A percentile compares a stretch with the other conserved stretches of the same genome.
Evolutionary conservation across 192 early-diverging fungal species (phyloP).

Genomic region (Coemansia reversa): DNA sequence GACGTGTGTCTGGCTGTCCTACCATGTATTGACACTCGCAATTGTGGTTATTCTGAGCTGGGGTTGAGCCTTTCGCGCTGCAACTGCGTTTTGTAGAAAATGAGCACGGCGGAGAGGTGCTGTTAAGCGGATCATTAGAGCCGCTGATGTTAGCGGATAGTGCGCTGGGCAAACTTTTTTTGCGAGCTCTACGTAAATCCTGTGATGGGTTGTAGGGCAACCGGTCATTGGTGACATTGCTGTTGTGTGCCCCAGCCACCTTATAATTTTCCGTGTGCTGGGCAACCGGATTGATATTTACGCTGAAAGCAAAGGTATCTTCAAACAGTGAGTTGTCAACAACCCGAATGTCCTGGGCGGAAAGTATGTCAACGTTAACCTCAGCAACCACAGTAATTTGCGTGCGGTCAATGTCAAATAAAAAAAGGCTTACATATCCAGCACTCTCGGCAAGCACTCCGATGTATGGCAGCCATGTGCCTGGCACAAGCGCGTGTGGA

Average conservation of each 20-base stretch:
- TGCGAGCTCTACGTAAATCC: too few species aligned
- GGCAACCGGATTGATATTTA: neutral
- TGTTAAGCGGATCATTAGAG: neutral
- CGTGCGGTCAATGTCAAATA: conserved; percentile 36
- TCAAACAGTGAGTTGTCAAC: conserved; percentile 49
- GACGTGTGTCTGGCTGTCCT: neutral
- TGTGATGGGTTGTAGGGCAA: too few species aligned
- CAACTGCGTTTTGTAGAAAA: neutral
- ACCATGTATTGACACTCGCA: too few species aligned
- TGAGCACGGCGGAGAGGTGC: neutral
- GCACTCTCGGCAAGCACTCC: conserved; percentile 35
- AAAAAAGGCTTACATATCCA: conserved; percentile 29
- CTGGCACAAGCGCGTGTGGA: conserved; percentile 27
- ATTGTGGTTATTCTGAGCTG: too few species aligned
- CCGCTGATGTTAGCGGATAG: too few species aligned
- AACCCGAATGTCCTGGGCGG: conserved; percentile 26
- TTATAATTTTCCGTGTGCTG: neutral
- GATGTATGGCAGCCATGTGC: conserved; percentile 40
- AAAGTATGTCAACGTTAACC: conserved; percentile 23
- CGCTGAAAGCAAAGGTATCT: conserved; percentile 33
- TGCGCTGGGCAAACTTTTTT: too few species aligned
- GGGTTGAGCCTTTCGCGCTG: neutral
- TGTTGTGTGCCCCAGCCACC: neutral
- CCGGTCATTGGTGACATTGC: too few species aligned
- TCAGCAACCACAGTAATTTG: conserved; percentile 35